Evolutionary conservation across 2,329 filamentous ascomycete species (phyloP), one percentile per base, ranked within the genome.

Genomic region (Alternaria triticimaculans): DNA sequence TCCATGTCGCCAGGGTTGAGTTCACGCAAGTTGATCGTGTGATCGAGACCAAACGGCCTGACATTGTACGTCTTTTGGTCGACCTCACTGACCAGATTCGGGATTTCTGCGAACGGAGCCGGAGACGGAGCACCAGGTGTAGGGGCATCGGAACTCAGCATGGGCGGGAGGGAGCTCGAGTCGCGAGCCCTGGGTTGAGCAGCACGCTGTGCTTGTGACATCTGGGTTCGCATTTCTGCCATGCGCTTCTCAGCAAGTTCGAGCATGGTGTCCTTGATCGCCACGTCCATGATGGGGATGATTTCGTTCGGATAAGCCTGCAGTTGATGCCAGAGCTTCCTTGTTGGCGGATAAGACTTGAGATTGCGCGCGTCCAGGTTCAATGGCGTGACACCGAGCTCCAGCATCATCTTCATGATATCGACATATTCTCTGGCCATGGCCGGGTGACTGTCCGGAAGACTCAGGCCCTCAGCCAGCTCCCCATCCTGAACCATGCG

Each of bases 1-100:
- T 99, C 96, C 88, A 98, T 97, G 76, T 98, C 93, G 87, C 92
- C 92, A 5, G 96, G 96, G 77, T 99, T 97, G 37, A 99, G 86
- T 65, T 98, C 96, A 81, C 96, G 89, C 83, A 99, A 86, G 73
- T 99, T 99, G 69, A 94, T 92, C 1, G 90, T 90, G 67, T 90
- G 87, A 74, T 97, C 94, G 49, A 98, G 83, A 8, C 94, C 94
- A 78, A 94, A 97, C 0, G 95, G 94, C 63, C 96, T 87, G 28
- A 97, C 93, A 74, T 95, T 91, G 80, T 96, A 99, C 14, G 89
- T 87, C 68, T 89, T 90, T 59, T 90, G 87, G 73, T 94, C 89
- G 5, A 97, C 93, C 76, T 95, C 93, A 67, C 90, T 89, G 64
- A 88, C 85, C 37, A 90, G 80, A 75, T 97, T 93, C 3, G 94